Percentiles rank a stretch among this genome's conserved stretches.
Conservation (phyloP, 306 rosid genomes). For the Comarum palustre region DNA sequence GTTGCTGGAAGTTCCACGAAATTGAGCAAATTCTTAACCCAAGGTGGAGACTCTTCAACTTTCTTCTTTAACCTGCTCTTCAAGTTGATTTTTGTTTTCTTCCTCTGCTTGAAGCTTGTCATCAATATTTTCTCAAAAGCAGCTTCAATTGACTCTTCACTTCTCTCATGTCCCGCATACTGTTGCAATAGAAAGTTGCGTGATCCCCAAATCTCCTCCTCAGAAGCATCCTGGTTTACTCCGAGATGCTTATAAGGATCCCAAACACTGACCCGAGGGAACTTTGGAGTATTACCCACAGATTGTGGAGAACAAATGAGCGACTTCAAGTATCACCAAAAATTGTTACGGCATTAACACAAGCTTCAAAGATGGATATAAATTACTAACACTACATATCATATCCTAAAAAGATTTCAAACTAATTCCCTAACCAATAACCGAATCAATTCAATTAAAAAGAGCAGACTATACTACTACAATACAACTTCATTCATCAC, state of each 20-base stretch:
- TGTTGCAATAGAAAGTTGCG: constrained; percentile 90
- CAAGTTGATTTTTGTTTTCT: constrained; percentile 91
- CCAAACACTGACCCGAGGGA: constrained; percentile 72
- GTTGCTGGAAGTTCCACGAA: constrained; percentile 85
- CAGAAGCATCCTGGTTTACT: constrained; percentile 72
- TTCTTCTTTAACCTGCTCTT: constrained; percentile 88
- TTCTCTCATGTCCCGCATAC: constrained; percentile 86
- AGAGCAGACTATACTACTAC: no score
- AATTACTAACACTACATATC: neutral
- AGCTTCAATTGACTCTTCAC: constrained; percentile 92
- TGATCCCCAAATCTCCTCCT: constrained; percentile 93
- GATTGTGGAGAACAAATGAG: neutral
- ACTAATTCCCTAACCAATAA: no score
- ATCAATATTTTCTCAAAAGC: constrained; percentile 90
- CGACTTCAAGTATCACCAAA: neutral
- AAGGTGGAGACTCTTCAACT: constrained; percentile 98
- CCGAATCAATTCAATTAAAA: no score
- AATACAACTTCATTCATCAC: no score
- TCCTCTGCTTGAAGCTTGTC: constrained; percentile 79
- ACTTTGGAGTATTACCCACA: constrained; percentile 68
- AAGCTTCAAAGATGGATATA: neutral
- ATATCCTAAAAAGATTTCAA: no score
- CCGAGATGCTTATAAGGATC: constrained; percentile 93
- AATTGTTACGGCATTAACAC: no score
- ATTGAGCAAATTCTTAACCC: constrained; percentile 73